Evolutionary conservation across 371 early-diverging fungal genomes (phyloP).

Genomic region (Mortierella polycephala): DNA sequence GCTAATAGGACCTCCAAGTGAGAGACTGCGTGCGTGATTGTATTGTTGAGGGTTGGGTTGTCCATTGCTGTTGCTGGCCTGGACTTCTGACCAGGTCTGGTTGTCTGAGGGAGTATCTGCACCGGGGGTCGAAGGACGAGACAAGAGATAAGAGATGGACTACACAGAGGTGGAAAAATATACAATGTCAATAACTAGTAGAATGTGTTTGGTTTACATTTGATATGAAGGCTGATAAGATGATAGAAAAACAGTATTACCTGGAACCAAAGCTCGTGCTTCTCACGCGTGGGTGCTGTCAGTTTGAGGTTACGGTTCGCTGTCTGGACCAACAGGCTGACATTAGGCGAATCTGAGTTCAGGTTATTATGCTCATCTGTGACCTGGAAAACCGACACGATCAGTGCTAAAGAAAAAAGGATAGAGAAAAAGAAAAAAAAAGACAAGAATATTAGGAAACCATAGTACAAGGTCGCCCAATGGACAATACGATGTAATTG

Average conservation of each 20-base stretch:
- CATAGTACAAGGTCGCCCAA: slow-evolving; percentile 19
- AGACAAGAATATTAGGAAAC: background rate
- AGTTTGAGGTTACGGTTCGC: slow-evolving; percentile 74
- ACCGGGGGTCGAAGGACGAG: slow-evolving; percentile 35
- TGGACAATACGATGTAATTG: background rate
- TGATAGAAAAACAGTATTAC: slow-evolving; percentile 28
- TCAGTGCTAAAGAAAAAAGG: slow-evolving; percentile 58
- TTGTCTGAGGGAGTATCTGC: slow-evolving; percentile 26
- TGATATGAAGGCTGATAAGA: background rate
- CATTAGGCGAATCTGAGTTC: slow-evolving; percentile 61
- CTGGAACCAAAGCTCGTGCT: slow-evolving; percentile 77
- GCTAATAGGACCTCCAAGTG: background rate
- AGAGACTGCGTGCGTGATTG: slow-evolving; percentile 3
- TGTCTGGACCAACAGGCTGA: slow-evolving; percentile 75
- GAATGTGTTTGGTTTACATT: too few relatives aligned
- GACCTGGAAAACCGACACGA: slow-evolving; percentile 66
- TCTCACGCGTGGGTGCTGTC: slow-evolving; percentile 71
- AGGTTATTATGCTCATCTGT: slow-evolving; percentile 56
- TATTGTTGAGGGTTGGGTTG: background rate
- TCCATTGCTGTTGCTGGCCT: slow-evolving; percentile 14
- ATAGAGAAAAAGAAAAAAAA: background rate
- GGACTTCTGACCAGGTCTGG: slow-evolving; percentile 51
- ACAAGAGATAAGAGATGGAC: slow-evolving; percentile 44
- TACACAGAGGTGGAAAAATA: background rate
- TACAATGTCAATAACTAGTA: background rate